Evolutionary conservation across 495 filamentous ascomycete genomes (phyloP).

Genomic region (Hypomontagnella submonticulosa): DNA sequence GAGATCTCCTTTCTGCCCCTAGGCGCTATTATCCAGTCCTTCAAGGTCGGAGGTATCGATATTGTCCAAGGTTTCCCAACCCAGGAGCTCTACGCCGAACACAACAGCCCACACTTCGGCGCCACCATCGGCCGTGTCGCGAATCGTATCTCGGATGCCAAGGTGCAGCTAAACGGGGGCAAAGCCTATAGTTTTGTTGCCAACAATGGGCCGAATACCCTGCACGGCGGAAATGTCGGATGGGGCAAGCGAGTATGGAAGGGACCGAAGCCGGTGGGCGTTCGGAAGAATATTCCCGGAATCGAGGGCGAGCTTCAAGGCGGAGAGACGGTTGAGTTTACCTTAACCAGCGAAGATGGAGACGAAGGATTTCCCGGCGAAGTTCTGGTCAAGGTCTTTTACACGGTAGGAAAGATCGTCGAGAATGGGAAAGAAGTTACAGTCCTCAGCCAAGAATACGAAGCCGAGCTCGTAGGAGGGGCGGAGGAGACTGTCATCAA

Average conservation of each 20-base stretch:
- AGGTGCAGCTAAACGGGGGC: slow-evolving; percentile 78
- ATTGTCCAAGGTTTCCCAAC: slow-evolving; percentile 88
- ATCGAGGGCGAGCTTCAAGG: slow-evolving; percentile 68
- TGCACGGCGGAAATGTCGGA: slow-evolving; percentile 84
- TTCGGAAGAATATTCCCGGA: slow-evolving; percentile 54
- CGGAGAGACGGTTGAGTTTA: slow-evolving; percentile 80
- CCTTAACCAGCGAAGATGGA: slow-evolving; percentile 74
- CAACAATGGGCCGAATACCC: slow-evolving; percentile 81
- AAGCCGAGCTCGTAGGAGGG: slow-evolving; percentile 80
- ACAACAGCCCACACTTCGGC: slow-evolving; percentile 85
- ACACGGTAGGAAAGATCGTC: slow-evolving; percentile 74
- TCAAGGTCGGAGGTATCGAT: slow-evolving; percentile 78
- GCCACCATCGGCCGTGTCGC: slow-evolving; percentile 93
- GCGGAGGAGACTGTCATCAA: slow-evolving; percentile 88
- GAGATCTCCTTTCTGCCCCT: slow-evolving; percentile 78
- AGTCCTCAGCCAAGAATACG: slow-evolving; percentile 85
- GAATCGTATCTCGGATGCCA: slow-evolving; percentile 82
- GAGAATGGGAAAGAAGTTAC: slow-evolving; percentile 68
- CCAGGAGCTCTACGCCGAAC: slow-evolving; percentile 73
- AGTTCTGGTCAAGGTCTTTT: slow-evolving; percentile 80
- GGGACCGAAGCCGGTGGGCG: slow-evolving; percentile 72
- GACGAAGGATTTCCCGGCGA: slow-evolving; percentile 91
- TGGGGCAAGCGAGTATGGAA: slow-evolving; percentile 89
- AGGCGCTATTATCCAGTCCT: slow-evolving; percentile 88
- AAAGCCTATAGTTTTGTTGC: slow-evolving; percentile 71